Conservation (phyloP, 768 basidiomycete species). For the Mycena olivaceomarginata region DNA sequence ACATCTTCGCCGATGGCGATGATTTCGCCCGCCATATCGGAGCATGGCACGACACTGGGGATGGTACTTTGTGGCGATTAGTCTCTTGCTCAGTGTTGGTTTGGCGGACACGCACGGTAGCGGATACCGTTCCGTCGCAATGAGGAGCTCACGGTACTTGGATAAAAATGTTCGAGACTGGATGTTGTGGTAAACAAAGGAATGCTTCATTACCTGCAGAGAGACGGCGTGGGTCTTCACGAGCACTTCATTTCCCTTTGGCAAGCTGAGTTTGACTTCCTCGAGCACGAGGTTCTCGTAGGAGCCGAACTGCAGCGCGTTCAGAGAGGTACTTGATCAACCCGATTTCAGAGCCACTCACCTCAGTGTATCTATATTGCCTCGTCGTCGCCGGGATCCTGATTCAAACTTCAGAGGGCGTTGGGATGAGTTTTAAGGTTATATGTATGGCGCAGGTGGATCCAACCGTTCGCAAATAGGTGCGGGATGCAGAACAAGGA, state of each 20-base stretch:
- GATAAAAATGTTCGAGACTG: neutral
- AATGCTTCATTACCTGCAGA: constrained; percentile 60
- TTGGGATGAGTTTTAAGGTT: no score
- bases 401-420: no score
- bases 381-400: no score
- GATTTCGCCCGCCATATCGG: constrained; percentile 69
- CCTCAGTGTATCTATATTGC: no score
- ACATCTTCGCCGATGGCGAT: constrained; percentile 66
- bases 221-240: constrained; percentile 59
- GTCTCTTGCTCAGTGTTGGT: neutral
- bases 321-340: no score
- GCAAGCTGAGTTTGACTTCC: neutral
- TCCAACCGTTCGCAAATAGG: no score
- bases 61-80: constrained; percentile 24
- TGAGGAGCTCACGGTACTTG: constrained; percentile 70
- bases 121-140: constrained; percentile 63
- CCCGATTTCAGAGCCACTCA: no score
- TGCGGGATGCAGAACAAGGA: no score
- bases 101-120: constrained; percentile 45
- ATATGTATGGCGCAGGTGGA: no score
- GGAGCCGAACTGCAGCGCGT: neutral
- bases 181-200: neutral
- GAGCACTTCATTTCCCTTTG: constrained; percentile 63
- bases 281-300: neutral
- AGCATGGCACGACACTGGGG: constrained; percentile 50